Evolutionary conservation across 257 asterid species (phyloP).

Genomic region (Fraxinus anomala): DNA sequence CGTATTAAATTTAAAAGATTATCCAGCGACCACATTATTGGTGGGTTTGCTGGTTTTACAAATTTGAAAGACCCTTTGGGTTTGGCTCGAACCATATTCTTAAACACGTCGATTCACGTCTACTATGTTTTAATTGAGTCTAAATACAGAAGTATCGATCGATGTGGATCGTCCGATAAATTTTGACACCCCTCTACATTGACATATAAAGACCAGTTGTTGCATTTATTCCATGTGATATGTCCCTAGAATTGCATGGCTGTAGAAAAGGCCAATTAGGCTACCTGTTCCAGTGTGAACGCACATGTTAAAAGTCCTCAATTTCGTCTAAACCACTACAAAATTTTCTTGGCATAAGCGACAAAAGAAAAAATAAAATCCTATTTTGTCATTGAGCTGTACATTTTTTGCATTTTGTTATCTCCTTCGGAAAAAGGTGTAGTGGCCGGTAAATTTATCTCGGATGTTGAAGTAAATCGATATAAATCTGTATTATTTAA

Average conservation of each 20-base stretch:
- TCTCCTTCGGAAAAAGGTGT: not conserved
- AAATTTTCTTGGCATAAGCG: not conserved
- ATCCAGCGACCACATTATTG: no score
- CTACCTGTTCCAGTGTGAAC: not conserved
- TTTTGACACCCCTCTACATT: not conserved
- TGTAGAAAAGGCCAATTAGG: not conserved
- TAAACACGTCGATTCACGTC: no score
- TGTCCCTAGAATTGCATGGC: not conserved
- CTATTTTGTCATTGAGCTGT: not conserved
- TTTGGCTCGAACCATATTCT: no score
- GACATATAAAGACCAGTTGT: not conserved
- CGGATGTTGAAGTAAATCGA: no score
- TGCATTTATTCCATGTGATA: not conserved
- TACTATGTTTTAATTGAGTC: no score
- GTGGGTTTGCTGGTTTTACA: no score
- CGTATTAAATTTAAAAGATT: no score
- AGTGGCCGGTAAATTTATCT: not conserved
- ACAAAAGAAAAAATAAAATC: not conserved
- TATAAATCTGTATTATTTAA: no score
- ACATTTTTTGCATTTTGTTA: not conserved
- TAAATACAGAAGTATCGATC: no score
- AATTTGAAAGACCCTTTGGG: no score
- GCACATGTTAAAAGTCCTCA: not conserved
- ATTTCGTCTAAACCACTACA: not conserved
- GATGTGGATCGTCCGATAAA: not conserved